Conservation (phyloP, 345 rosid species). For the Salix purpurea region DNA sequence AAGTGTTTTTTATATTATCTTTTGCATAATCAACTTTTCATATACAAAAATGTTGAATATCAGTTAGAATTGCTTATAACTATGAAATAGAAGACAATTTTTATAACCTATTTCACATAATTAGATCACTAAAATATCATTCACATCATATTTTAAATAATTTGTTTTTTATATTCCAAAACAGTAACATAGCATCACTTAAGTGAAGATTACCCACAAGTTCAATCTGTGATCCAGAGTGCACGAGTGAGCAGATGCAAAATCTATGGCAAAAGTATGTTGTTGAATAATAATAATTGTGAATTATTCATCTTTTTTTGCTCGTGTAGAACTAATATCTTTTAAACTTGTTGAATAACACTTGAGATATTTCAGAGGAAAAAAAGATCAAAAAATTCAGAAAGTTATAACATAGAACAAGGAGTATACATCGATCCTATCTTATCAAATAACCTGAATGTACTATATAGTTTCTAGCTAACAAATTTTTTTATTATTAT, state of each 20-base stretch:
- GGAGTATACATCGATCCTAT: neutral
- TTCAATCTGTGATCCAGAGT: neutral
- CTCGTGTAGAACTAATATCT: neutral
- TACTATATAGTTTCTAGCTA: neutral
- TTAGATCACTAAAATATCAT: no score
- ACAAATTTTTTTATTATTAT: neutral
- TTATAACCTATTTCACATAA: no score
- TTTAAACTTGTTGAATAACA: neutral
- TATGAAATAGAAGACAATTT: no score
- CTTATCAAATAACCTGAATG: neutral
- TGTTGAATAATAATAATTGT: neutral
- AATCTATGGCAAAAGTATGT: neutral
- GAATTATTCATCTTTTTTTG: neutral
- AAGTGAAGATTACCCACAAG: neutral
- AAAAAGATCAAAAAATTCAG: no score
- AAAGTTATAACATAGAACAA: neutral
- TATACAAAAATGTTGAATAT: no score
- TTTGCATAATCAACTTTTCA: no score
- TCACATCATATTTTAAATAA: no score
- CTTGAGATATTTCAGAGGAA: neutral
- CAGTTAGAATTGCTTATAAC: no score
- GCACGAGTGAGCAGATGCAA: neutral
- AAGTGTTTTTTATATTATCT: no score
- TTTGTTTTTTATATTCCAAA: no score
- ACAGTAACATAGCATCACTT: no score